Percentiles rank a stretch among this genome's conserved stretches.
phyloP scores from a whole-genome alignment of 495 filamentous ascomycete species.

The Aspergillus haitiensis region DNA sequence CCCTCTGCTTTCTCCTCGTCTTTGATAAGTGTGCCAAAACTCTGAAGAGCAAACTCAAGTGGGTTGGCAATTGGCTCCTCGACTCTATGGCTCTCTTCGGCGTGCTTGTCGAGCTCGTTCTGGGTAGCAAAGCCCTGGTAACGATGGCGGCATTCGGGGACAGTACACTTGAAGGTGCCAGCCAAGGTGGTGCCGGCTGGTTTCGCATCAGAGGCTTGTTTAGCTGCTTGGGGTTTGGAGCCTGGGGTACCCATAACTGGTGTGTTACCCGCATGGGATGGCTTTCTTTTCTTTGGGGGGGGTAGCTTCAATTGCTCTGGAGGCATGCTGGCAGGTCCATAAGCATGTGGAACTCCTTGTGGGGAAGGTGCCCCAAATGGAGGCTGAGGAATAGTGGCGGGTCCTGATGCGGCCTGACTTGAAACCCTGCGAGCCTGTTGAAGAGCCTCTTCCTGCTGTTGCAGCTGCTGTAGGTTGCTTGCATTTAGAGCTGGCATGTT shows the following conservation, averaged over 20 bases:
- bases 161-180: conserved; percentile 44
- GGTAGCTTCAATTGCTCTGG: conserved; percentile 62
- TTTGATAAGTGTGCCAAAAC: conserved; percentile 40
- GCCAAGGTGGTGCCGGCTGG: conserved; percentile 31
- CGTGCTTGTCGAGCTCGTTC: conserved; percentile 48
- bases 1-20: conserved; percentile 37
- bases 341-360: conserved; percentile 62
- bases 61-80: conserved; percentile 50
- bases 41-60: conserved; percentile 48
- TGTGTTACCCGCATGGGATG: conserved; percentile 42
- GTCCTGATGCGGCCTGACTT: conserved; percentile 60
- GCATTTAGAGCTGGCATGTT: conserved; percentile 59
- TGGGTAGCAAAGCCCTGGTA: conserved; percentile 48
- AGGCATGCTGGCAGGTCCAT: conserved; percentile 47
- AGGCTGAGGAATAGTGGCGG: conserved; percentile 67
- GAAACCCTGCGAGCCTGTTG: conserved; percentile 50
- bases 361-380: conserved; percentile 70
- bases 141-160: conserved; percentile 46
- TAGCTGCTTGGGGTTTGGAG: conserved; percentile 33
- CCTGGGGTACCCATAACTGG: conserved; percentile 30
- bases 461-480: conserved; percentile 61
- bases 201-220: conserved; percentile 39
- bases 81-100: conserved; percentile 47
- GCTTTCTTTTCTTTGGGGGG: conserved; percentile 59
- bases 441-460: conserved; percentile 49